Percentiles rank a stretch among this genome's conserved stretches.
Evolutionary conservation across 495 filamentous ascomycete genomes (phyloP).

Genomic region (Neurospora sp.): DNA sequence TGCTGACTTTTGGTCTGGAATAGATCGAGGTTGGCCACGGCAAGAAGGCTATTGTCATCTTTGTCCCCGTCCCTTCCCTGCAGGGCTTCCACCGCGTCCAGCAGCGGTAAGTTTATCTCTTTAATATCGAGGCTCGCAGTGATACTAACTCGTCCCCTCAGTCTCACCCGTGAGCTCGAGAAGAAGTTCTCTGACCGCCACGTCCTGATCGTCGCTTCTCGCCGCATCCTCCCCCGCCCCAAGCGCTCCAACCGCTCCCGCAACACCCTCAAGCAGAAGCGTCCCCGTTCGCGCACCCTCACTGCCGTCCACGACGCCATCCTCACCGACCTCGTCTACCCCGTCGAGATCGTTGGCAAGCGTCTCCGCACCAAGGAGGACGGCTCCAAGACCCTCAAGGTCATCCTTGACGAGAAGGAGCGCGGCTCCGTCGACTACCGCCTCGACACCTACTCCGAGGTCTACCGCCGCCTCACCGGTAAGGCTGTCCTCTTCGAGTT

Average conservation of each 20-base stretch:
- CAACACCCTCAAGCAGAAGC: conserved; percentile 93
- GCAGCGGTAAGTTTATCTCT: conserved; percentile 68
- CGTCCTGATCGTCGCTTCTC: conserved; percentile 95
- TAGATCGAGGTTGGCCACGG: conserved; percentile 99
- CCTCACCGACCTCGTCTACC: conserved; percentile 92
- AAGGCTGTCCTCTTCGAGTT: conserved; percentile 95
- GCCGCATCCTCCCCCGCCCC: conserved; percentile 95
- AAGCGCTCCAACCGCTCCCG: conserved; percentile 92
- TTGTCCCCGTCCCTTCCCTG: conserved; percentile 97
- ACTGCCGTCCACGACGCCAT: conserved; percentile 97
- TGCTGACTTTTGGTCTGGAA: conserved; percentile 55
- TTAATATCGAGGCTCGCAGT: not conserved
- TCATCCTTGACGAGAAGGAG: conserved; percentile 99
- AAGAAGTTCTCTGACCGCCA: conserved; percentile 99
- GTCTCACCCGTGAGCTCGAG: conserved; percentile 98
- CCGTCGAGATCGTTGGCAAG: conserved; percentile 99
- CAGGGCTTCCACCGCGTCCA: conserved; percentile 94
- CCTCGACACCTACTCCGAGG: conserved; percentile 97
- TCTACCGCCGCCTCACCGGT: conserved; percentile 92
- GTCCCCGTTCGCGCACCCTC: conserved; percentile 90
- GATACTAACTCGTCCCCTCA: conserved; percentile 28
- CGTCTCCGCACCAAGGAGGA: conserved; percentile 93
- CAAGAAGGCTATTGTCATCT: conserved; percentile 99
- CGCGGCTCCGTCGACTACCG: conserved; percentile 95
- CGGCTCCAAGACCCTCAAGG: conserved; percentile 93